These are phyloP conservation scores for Nicotiana sylvestris DNA, from an alignment of 257 asterid genomes.

Conservation along the genomic window DNA sequence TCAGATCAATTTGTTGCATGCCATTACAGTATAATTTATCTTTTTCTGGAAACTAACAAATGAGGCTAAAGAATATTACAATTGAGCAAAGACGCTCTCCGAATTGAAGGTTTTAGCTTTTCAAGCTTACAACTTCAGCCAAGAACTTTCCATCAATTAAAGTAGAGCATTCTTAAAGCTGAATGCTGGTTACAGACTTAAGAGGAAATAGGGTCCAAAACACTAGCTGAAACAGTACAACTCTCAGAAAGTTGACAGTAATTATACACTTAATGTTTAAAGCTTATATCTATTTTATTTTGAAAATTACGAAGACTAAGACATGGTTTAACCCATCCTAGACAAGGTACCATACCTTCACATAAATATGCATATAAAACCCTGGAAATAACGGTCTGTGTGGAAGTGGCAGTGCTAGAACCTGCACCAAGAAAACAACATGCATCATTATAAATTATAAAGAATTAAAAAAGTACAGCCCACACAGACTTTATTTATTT, in stretches of 20 bases:
- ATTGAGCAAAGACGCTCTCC: not conserved
- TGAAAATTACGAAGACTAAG: not conserved
- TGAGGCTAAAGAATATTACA: not conserved
- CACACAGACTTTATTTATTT: not conserved
- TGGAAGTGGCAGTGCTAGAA: conserved; percentile 59
- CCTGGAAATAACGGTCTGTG: conserved; percentile 92
- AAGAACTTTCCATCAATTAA: not conserved
- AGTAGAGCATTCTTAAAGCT: not conserved
- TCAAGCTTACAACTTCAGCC: conserved; percentile 2
- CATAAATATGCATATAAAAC: conserved; percentile 89
- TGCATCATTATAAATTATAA: not conserved
- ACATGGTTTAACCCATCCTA: not conserved
- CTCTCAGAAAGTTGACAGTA: not conserved
- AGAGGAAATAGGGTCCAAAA: not conserved
- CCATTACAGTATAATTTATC: not conserved
- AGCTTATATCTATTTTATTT: not conserved
- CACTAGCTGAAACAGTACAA: not conserved
- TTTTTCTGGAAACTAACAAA: conserved; percentile 8
- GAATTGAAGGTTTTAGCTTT: not conserved
- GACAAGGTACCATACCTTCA: conserved; percentile 59
- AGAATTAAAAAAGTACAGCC: not conserved
- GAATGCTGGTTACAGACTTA: not conserved
- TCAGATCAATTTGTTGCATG: conserved; percentile 12
- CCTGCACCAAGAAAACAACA: conserved; percentile 41
- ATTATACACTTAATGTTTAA: not conserved